A percentile compares a stretch with the other conserved stretches of the same genome.
phyloP scores from a whole-genome alignment of 306 rosid species.

The Acmispon strigosus region DNA sequence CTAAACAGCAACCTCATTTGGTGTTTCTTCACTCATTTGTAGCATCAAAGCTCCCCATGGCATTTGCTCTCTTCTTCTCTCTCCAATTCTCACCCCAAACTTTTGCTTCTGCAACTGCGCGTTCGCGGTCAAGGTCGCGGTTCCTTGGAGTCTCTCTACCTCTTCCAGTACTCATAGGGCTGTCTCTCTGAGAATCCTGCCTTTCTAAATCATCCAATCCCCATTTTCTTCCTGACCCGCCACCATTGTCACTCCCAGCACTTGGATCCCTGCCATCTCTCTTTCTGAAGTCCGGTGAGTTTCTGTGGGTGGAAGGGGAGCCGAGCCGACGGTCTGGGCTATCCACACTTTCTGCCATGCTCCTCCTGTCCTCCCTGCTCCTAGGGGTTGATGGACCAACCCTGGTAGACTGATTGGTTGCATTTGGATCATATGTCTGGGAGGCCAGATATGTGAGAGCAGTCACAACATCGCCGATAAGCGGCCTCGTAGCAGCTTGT shows the following conservation, averaged over 20 bases:
- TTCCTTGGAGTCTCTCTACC: slow-evolving; percentile 72
- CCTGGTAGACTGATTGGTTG: slow-evolving; percentile 49
- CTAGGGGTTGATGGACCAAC: slow-evolving; percentile 81
- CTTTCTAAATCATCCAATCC: slow-evolving; percentile 70
- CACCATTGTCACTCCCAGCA: slow-evolving; percentile 51
- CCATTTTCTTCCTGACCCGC: slow-evolving; percentile 82
- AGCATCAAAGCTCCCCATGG: slow-evolving; percentile 80
- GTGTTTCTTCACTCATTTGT: slow-evolving; percentile 56
- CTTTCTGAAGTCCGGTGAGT: slow-evolving; percentile 77
- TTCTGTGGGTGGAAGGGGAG: slow-evolving; percentile 65
- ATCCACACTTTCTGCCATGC: slow-evolving; percentile 59
- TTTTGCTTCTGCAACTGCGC: slow-evolving; percentile 93
- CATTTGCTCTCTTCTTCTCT: slow-evolving; percentile 76
- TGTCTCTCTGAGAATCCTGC: slow-evolving; percentile 65
- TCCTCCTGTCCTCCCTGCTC: slow-evolving; percentile 62
- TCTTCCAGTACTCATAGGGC: slow-evolving; percentile 81
- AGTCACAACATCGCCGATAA: slow-evolving; percentile 91
- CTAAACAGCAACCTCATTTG: slow-evolving; percentile 11
- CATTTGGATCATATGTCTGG: slow-evolving; percentile 74
- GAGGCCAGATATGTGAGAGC: slow-evolving; percentile 94
- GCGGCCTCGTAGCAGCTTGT: slow-evolving; percentile 94
- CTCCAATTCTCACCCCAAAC: slow-evolving; percentile 99
- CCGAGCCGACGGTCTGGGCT: slow-evolving; percentile 75
- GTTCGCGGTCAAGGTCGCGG: slow-evolving; percentile 91
- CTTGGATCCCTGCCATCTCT: slow-evolving; percentile 58